Percentiles rank a stretch among this genome's conserved stretches.
These are phyloP conservation scores for Styphnolobium japonicum DNA, from an alignment of 306 rosid genomes.

Conservation along the genomic window DNA sequence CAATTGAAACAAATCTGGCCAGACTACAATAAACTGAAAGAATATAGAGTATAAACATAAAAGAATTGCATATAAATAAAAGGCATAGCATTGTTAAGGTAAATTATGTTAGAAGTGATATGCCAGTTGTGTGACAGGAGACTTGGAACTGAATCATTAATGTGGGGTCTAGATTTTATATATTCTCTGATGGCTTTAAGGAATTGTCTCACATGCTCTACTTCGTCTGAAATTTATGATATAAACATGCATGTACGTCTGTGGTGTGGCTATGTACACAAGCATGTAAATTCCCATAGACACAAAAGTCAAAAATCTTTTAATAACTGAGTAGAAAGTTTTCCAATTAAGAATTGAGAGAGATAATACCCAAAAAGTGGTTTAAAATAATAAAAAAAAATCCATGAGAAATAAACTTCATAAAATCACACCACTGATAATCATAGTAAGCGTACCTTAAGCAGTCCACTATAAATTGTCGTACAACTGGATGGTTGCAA, in stretches of 20 bases:
- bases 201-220: not conserved
- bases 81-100: not conserved
- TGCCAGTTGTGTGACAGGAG: not conserved
- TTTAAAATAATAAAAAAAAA: not conserved
- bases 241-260: not conserved
- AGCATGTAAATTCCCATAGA: slow-evolving; percentile 4
- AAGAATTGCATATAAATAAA: not conserved
- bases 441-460: slow-evolving; percentile 59
- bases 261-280: not conserved
- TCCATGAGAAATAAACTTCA: slow-evolving; percentile 14
- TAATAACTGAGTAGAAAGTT: not conserved
- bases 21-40: not conserved
- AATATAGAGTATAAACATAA: slow-evolving; percentile 11
- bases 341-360: slow-evolving; percentile 6
- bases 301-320: slow-evolving; percentile 21
- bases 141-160: not conserved
- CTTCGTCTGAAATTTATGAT: not conserved
- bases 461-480: slow-evolving; percentile 83
- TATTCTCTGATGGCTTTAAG: not conserved
- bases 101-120: not conserved
- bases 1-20: slow-evolving; percentile 19
- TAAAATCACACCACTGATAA: not conserved
- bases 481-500: slow-evolving; percentile 93
- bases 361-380: not conserved
- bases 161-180: not conserved